A percentile compares a stretch with the other conserved stretches of the same genome.
These are phyloP conservation scores for Podila verticillata DNA, from an alignment of 192 early-diverging fungal genomes.

Conservation along the genomic window DNA sequence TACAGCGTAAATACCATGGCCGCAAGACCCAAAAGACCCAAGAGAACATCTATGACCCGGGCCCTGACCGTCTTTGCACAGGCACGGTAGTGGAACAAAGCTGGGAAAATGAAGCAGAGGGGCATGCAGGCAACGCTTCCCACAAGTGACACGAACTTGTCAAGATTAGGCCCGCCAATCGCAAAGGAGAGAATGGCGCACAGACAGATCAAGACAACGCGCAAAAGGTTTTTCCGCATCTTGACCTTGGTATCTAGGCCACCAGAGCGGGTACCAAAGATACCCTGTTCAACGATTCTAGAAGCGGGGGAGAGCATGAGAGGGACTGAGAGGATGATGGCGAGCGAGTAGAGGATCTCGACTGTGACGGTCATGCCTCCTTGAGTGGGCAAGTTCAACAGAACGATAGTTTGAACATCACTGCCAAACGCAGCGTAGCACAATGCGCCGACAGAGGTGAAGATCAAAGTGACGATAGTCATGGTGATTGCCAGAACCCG, in stretches of 20 bases:
- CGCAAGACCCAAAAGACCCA: constrained; percentile 72
- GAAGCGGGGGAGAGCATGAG: constrained; percentile 77
- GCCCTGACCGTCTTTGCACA: constrained; percentile 43
- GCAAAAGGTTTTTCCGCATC: constrained; percentile 79
- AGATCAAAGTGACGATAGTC: constrained; percentile 53
- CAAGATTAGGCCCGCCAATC: constrained; percentile 68
- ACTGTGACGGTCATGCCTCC: constrained; percentile 62
- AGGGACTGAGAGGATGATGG: constrained; percentile 81
- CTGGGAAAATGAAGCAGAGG: constrained; percentile 79
- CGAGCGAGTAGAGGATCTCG: constrained; percentile 76
- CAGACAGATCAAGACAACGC: constrained; percentile 63
- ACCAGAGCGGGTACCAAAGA: constrained; percentile 69
- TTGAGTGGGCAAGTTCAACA: constrained; percentile 72
- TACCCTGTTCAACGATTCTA: constrained; percentile 71
- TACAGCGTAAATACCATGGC: constrained; percentile 72
- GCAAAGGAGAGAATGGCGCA: constrained; percentile 69
- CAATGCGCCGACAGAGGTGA: constrained; percentile 56
- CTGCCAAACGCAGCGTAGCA: constrained; percentile 76
- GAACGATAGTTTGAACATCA: constrained; percentile 76
- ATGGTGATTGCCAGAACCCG: constrained; percentile 58
- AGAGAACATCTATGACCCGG: constrained; percentile 55
- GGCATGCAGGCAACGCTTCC: constrained; percentile 83
- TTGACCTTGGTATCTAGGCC: constrained; percentile 61
- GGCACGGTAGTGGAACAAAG: constrained; percentile 74
- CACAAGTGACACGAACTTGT: constrained; percentile 83